phyloP scores from a whole-genome alignment of 805 yeast genomes.

The Teunomyces aglyptinius region DNA sequence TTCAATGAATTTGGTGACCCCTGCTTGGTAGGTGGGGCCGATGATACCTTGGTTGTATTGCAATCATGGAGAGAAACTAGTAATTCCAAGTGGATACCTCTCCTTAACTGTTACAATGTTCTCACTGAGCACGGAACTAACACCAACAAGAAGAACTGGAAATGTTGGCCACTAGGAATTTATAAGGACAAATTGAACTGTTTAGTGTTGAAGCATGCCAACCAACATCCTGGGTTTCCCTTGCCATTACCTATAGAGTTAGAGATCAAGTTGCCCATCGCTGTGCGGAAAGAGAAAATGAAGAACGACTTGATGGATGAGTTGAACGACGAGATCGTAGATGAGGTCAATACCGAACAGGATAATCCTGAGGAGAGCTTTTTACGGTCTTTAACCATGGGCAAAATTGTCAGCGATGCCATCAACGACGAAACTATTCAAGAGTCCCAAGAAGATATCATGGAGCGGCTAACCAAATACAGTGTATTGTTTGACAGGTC shows the following conservation, averaged over 20 bases:
- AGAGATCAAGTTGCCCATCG: conserved; percentile 65
- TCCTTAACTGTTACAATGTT: conserved; percentile 56
- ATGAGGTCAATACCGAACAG: conserved; percentile 23
- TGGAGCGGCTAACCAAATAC: conserved; percentile 51
- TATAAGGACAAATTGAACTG: conserved; percentile 69
- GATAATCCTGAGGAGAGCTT: conserved; percentile 61
- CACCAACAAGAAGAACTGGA: conserved; percentile 48
- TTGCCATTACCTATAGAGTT: conserved; percentile 80
- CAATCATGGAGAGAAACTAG: conserved; percentile 73
- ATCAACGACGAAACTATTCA: conserved; percentile 26
- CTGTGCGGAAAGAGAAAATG: conserved; percentile 19
- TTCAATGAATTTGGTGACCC: conserved; percentile 92
- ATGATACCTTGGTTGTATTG: conserved; percentile 67
- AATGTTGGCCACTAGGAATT: conserved; percentile 87
- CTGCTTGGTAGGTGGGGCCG: conserved; percentile 70
- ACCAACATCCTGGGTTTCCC: conserved; percentile 75
- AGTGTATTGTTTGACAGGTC: conserved; percentile 70
- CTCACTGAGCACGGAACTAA: conserved; percentile 50
- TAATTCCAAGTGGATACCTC: conserved; percentile 86
- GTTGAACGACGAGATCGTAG: conserved; percentile 25
- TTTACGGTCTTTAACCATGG: conserved; percentile 57
- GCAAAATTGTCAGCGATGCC: conserved; percentile 61
- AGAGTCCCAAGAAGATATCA: conserved; percentile 35
- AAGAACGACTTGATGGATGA: conserved; percentile 25
- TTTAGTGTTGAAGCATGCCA: conserved; percentile 64